Conservation (phyloP, 768 basidiomycete genomes). For the Boletus sensibilis region DNA sequence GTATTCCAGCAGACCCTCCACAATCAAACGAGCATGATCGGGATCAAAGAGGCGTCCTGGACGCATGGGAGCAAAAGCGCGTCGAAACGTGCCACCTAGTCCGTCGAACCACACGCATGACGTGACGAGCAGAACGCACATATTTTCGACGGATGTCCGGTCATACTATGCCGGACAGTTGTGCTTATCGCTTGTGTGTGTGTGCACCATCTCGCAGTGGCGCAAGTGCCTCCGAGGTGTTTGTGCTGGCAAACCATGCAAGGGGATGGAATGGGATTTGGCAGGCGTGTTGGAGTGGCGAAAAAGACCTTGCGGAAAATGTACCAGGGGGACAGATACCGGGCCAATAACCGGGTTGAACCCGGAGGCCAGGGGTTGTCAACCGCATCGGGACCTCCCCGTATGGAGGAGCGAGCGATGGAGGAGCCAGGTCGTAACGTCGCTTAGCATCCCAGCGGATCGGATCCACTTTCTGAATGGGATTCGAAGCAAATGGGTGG, state of each 20-base stretch:
- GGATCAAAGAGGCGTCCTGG: neutral
- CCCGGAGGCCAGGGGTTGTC: neutral
- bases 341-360: neutral
- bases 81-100: neutral
- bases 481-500: neutral
- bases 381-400: neutral
- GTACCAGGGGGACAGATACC: neutral
- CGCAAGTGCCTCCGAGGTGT: neutral
- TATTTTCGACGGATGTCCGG: neutral
- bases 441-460: neutral
- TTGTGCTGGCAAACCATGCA: neutral
- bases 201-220: neutral
- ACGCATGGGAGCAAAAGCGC: neutral
- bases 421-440: neutral
- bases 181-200: neutral
- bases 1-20: neutral
- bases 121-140: neutral
- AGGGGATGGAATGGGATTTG: too few relatives aligned
- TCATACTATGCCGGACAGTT: neutral
- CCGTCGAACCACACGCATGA: neutral
- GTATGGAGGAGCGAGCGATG: neutral
- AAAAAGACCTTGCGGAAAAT: neutral
- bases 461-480: neutral
- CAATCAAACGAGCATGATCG: neutral
- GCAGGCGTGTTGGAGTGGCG: neutral